phyloP scores from a whole-genome alignment of 768 basidiomycete genomes.

The Lactarius hatsudake region DNA sequence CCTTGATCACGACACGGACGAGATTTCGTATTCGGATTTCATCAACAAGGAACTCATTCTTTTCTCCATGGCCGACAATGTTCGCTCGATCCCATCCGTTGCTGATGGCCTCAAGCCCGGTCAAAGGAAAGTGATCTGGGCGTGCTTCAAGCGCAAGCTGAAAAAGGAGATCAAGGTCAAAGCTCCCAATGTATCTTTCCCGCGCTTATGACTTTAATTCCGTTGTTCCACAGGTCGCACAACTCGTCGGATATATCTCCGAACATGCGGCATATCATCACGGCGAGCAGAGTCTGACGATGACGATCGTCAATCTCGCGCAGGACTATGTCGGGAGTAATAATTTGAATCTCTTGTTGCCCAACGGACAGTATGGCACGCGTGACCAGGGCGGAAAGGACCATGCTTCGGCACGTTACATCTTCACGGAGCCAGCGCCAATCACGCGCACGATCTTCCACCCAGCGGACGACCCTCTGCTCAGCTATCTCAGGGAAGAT shows the following conservation, averaged over 20 bases:
- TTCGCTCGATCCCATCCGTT: constrained; percentile 94
- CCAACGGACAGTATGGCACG: constrained; percentile 95
- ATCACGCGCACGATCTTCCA: constrained; percentile 79
- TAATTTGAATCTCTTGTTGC: constrained; percentile 84
- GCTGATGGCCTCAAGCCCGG: constrained; percentile 96
- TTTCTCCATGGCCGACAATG: constrained; percentile 99
- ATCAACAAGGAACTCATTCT: constrained; percentile 97
- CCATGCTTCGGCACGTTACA: constrained; percentile 94
- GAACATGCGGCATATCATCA: constrained; percentile 97
- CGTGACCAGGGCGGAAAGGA: constrained; percentile 93
- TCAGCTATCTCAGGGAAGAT: constrained; percentile 84
- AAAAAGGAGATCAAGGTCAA: constrained; percentile 86
- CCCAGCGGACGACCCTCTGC: constrained; percentile 79
- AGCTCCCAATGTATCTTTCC: neutral
- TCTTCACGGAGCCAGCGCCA: constrained; percentile 76
- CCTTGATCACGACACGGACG: constrained; percentile 82
- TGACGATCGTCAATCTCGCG: constrained; percentile 91
- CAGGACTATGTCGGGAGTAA: constrained; percentile 95
- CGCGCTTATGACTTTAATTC: neutral
- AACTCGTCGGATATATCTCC: constrained; percentile 92
- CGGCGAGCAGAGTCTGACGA: constrained; percentile 82
- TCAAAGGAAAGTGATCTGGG: constrained; percentile 96
- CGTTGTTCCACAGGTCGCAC: constrained; percentile 61
- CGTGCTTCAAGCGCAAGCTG: constrained; percentile 91
- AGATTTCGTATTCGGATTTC: constrained; percentile 89